Evolutionary conservation across 192 early-diverging fungal genomes (phyloP).

Genomic region (Irineochytrium annulatum): DNA sequence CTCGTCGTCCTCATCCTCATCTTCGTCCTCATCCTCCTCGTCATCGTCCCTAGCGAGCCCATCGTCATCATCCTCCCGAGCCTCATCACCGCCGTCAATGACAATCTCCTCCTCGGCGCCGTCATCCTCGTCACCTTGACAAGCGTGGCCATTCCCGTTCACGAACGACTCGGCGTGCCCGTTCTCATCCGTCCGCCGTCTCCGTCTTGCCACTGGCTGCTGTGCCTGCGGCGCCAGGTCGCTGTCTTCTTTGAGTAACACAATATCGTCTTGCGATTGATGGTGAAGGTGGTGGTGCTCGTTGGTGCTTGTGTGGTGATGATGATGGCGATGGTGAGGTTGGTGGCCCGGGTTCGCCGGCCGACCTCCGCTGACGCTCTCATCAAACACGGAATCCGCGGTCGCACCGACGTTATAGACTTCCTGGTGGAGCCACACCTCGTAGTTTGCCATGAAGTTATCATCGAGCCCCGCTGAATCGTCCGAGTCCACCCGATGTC

Average conservation of each 20-base stretch:
- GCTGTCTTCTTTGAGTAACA: not conserved
- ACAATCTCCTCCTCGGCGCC: not conserved
- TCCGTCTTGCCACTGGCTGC: not conserved
- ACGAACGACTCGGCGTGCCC: too few species aligned
- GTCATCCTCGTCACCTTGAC: not conserved
- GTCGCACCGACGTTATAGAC: constrained; percentile 5
- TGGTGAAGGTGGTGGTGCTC: not conserved
- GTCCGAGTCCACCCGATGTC: not conserved
- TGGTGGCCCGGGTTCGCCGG: not conserved
- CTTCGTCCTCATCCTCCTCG: not conserved
- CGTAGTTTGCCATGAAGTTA: constrained; percentile 18
- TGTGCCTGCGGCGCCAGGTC: not conserved
- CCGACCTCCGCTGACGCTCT: too few species aligned
- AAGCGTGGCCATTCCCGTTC: too few species aligned
- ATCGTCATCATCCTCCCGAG: not conserved
- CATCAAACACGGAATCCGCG: not conserved
- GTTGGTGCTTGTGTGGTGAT: not conserved
- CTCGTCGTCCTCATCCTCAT: not conserved
- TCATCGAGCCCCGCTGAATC: constrained; percentile 5
- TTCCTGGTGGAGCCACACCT: constrained; percentile 15
- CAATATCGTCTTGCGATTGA: not conserved
- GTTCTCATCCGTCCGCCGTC: not conserved
- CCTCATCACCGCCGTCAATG: not conserved
- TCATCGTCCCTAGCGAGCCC: not conserved
- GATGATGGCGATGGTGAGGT: not conserved